Evolutionary conservation across 768 basidiomycete species (phyloP).

Genomic region (Lentinula aciculospora): DNA sequence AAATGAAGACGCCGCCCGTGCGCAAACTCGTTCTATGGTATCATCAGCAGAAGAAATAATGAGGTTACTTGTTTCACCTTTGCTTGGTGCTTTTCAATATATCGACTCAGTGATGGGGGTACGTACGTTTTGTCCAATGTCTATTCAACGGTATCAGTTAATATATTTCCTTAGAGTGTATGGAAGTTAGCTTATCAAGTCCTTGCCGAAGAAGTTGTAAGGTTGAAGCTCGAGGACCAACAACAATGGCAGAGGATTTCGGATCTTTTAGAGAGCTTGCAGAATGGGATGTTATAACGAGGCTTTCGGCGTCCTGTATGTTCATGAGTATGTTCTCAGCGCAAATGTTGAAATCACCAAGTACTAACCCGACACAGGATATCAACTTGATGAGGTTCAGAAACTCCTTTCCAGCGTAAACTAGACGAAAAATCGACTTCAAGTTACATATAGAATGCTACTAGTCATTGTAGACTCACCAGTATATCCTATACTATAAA

Average conservation of each 20-base stretch:
- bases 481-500: too few species aligned
- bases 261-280: not conserved
- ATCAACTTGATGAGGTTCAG: not conserved
- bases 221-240: not conserved
- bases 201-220: not conserved
- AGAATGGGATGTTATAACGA: not conserved
- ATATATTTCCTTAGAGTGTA: not conserved
- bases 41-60: constrained; percentile 1
- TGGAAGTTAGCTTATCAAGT: not conserved
- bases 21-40: not conserved
- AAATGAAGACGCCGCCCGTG: not conserved
- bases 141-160: not conserved
- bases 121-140: not conserved
- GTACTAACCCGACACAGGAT: not conserved
- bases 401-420: too few species aligned
- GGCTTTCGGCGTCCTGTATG: not conserved
- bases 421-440: too few species aligned
- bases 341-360: not conserved
- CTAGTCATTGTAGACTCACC: too few species aligned
- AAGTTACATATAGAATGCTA: too few species aligned
- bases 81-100: not conserved
- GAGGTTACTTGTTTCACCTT: not conserved
- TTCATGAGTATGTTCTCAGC: constrained; percentile 1
- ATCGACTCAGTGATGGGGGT: constrained; percentile 1
- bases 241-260: not conserved